These are phyloP conservation scores for Aspergillus fructus DNA, from an alignment of 2,329 filamentous ascomycete genomes.

Conservation along the genomic window DNA sequence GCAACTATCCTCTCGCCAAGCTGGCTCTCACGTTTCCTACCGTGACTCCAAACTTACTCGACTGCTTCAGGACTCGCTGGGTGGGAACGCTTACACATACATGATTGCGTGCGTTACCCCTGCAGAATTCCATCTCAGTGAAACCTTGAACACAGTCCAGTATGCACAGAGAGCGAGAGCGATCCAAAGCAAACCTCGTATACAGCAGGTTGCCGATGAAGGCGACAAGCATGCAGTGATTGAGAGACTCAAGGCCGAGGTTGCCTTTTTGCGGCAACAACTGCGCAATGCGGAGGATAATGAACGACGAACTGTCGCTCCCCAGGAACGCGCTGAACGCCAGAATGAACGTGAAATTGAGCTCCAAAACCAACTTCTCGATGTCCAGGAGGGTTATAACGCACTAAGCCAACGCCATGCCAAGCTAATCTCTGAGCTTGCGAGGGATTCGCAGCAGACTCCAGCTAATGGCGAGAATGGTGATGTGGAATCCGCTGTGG, in stretches of 20 bases:
- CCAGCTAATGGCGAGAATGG: conserved; percentile 41
- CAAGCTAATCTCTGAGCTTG: conserved; percentile 91
- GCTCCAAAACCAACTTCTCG: conserved; percentile 88
- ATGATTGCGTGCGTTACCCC: conserved; percentile 99
- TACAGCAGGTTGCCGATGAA: conserved; percentile 85
- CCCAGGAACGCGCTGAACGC: conserved; percentile 73
- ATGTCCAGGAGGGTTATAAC: conserved; percentile 91
- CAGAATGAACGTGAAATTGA: conserved; percentile 83
- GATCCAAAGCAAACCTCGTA: conserved; percentile 95
- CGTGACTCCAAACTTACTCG: conserved; percentile 96
- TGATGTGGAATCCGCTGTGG: conserved; percentile 55
- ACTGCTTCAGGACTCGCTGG: conserved; percentile 91
- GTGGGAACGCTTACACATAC: conserved; percentile 96
- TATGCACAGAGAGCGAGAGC: conserved; percentile 94
- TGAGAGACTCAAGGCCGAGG: conserved; percentile 88
- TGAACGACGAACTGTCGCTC: conserved; percentile 55
- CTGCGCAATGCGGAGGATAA: conserved; percentile 77
- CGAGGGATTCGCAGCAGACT: conserved; percentile 69
- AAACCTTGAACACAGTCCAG: conserved; percentile 95
- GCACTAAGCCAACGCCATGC: conserved; percentile 89
- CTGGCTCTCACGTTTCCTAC: conserved; percentile 91
- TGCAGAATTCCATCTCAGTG: conserved; percentile 93
- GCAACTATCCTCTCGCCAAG: conserved; percentile 85
- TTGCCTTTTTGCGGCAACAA: conserved; percentile 90
- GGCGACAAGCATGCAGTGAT: conserved; percentile 92